Evolutionary conservation across 768 basidiomycete species (phyloP).

Genomic region (Pleurotus platypus): DNA sequence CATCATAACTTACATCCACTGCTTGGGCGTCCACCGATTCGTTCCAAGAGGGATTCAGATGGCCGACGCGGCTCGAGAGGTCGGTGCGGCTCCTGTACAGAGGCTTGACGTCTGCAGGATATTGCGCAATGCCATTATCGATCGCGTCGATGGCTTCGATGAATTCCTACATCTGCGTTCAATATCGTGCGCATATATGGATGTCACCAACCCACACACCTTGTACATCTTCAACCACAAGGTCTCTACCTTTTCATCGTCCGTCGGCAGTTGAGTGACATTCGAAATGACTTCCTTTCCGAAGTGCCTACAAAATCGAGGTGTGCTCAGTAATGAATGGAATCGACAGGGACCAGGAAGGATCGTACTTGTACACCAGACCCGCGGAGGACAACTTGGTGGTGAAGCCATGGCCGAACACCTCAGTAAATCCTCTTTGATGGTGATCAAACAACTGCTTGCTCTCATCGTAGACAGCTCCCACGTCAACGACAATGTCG

Average conservation of each 20-base stretch:
- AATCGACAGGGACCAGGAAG: background rate
- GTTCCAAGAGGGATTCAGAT: slow-evolving; percentile 93
- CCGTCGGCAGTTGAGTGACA: slow-evolving; percentile 40
- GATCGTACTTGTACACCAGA: slow-evolving; percentile 86
- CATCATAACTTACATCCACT: slow-evolving; percentile 61
- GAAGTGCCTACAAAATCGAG: no score
- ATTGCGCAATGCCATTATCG: slow-evolving; percentile 92
- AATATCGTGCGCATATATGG: background rate
- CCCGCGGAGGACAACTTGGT: slow-evolving; percentile 94
- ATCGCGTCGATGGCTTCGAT: slow-evolving; percentile 93
- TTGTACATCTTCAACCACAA: slow-evolving; percentile 91
- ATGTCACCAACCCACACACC: slow-evolving; percentile 30
- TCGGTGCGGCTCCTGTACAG: slow-evolving; percentile 80
- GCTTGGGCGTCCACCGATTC: slow-evolving; percentile 60
- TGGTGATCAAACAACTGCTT: slow-evolving; percentile 91
- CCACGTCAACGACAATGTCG: slow-evolving; percentile 96
- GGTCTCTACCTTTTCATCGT: slow-evolving; percentile 63
- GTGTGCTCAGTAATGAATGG: background rate
- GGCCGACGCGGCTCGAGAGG: slow-evolving; percentile 76
- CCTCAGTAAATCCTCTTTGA: slow-evolving; percentile 87
- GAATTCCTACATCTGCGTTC: slow-evolving; percentile 56
- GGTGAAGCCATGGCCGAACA: slow-evolving; percentile 82
- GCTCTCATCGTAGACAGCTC: slow-evolving; percentile 82
- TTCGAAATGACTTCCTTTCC: slow-evolving; percentile 82
- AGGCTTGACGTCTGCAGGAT: slow-evolving; percentile 59